Evolutionary conservation across 257 asterid species (phyloP).

Genomic region (Nicotiana benthamiana): DNA sequence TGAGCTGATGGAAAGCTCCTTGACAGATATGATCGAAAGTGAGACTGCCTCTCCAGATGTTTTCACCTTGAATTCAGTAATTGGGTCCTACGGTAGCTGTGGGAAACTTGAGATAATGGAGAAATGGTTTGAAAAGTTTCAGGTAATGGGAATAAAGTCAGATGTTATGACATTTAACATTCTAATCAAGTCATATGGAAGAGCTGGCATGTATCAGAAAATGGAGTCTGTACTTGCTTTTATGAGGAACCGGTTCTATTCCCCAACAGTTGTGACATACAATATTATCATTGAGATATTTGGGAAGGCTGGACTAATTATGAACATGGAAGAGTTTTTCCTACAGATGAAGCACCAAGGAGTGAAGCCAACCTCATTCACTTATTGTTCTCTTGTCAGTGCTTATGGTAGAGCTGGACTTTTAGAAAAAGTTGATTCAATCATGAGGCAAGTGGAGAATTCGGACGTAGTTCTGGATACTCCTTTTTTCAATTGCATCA

Average conservation of each 20-base stretch:
- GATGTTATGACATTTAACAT: slow-evolving; percentile 69
- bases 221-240: slow-evolving; percentile 64
- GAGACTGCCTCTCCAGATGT: slow-evolving; percentile 56
- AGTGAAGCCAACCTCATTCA: slow-evolving; percentile 73
- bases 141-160: slow-evolving; percentile 70
- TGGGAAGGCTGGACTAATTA: slow-evolving; percentile 62
- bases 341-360: slow-evolving; percentile 77
- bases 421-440: slow-evolving; percentile 48
- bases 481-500: slow-evolving; percentile 62
- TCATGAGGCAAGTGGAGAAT: slow-evolving; percentile 73
- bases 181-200: slow-evolving; percentile 62
- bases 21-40: slow-evolving; percentile 59
- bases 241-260: slow-evolving; percentile 66
- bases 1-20: slow-evolving; percentile 55
- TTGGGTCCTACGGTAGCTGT: slow-evolving; percentile 71
- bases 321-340: slow-evolving; percentile 74
- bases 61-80: slow-evolving; percentile 64
- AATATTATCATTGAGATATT: slow-evolving; percentile 63
- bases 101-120: slow-evolving; percentile 70
- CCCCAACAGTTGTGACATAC: slow-evolving; percentile 68
- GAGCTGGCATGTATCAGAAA: slow-evolving; percentile 42
- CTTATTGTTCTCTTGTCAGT: slow-evolving; percentile 64
- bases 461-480: slow-evolving; percentile 78
- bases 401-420: slow-evolving; percentile 67
- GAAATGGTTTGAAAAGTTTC: slow-evolving; percentile 85